Evolutionary conservation across 1,284 basidiomycete species (phyloP).

Genomic region (Malassezia restricta): DNA sequence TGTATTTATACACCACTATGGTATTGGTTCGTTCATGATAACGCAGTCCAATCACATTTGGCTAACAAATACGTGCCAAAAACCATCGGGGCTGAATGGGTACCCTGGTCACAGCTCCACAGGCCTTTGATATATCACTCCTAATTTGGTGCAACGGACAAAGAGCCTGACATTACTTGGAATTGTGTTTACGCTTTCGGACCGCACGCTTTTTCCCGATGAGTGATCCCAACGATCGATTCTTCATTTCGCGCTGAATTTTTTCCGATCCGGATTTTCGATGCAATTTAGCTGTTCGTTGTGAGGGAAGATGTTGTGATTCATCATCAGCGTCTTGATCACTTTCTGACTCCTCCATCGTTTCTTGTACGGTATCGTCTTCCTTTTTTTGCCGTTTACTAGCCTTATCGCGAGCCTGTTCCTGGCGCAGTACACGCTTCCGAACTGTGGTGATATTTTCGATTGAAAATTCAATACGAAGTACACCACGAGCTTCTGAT

Average conservation of each 20-base stretch:
- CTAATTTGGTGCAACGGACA: too few relatives aligned
- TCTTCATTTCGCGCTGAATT: neutral
- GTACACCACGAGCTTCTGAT: constrained; percentile 31
- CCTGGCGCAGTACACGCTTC: constrained; percentile 29
- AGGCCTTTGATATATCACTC: too few relatives aligned
- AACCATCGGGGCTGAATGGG: too few relatives aligned
- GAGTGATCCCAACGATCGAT: constrained; percentile 25
- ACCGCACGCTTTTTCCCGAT: constrained; percentile 40
- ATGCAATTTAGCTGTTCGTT: too few relatives aligned
- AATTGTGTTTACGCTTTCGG: constrained; percentile 16
- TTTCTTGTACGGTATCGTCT: neutral
- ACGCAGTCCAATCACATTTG: too few relatives aligned
- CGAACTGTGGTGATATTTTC: constrained; percentile 38
- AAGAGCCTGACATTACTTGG: neutral
- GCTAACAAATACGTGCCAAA: too few relatives aligned
- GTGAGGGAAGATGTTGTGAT: too few relatives aligned
- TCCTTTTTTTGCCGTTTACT: constrained; percentile 16
- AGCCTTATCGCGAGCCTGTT: constrained; percentile 23
- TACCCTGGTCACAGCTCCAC: too few relatives aligned
- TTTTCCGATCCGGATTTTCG: constrained; percentile 7
- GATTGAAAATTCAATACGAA: constrained; percentile 43
- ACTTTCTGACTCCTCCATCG: too few relatives aligned
- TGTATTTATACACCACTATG: too few relatives aligned
- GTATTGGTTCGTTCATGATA: too few relatives aligned
- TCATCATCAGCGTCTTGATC: too few relatives aligned